A percentile compares a stretch with the other conserved stretches of the same genome.
Conservation (phyloP, 2,329 filamentous ascomycete genomes). For the Colletotrichum lini region DNA sequence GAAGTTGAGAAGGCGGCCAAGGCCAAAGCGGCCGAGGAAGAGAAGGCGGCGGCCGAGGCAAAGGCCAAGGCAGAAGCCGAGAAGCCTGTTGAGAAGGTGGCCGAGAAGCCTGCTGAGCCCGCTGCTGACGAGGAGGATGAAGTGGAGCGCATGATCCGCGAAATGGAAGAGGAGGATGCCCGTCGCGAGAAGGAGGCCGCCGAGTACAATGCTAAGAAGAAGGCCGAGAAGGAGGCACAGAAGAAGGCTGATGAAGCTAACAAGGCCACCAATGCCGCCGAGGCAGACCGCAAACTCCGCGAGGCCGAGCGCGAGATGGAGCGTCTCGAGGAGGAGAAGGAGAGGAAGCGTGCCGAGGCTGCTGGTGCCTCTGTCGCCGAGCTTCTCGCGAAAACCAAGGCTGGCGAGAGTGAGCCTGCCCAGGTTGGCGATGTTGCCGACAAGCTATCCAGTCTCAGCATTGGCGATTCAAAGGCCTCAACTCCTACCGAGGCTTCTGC, state of each 20-base stretch:
- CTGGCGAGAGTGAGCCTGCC: conserved; percentile 52
- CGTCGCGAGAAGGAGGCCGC: conserved; percentile 62
- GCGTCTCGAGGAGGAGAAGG: conserved; percentile 79
- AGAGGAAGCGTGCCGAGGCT: conserved; percentile 66
- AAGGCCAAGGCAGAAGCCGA: conserved; percentile 51
- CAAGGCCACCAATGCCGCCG: conserved; percentile 67
- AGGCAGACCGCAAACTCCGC: conserved; percentile 76
- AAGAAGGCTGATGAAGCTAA: conserved; percentile 64
- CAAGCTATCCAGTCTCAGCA: conserved; percentile 68
- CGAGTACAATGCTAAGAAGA: conserved; percentile 61
- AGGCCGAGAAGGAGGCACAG: conserved; percentile 58
- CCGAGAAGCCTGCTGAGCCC: conserved; percentile 55
- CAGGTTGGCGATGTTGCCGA: conserved; percentile 58
- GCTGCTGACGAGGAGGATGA: conserved; percentile 65
- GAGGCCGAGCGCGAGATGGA: conserved; percentile 83
- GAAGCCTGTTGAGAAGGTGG: conserved; percentile 42
- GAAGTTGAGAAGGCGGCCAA: conserved; percentile 51
- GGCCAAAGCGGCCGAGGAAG: conserved; percentile 51
- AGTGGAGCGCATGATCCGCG: conserved; percentile 71
- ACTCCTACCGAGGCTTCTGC: conserved; percentile 61
- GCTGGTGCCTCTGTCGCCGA: conserved; percentile 69
- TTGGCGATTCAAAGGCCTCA: conserved; percentile 59
- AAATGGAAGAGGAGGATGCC: conserved; percentile 72
- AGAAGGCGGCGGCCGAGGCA: conserved; percentile 47
- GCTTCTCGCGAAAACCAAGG: conserved; percentile 57